Base-by-base conservation (phyloP, 2,329 filamentous ascomycete genomes). In the Thielaviopsis euricoi region DNA sequence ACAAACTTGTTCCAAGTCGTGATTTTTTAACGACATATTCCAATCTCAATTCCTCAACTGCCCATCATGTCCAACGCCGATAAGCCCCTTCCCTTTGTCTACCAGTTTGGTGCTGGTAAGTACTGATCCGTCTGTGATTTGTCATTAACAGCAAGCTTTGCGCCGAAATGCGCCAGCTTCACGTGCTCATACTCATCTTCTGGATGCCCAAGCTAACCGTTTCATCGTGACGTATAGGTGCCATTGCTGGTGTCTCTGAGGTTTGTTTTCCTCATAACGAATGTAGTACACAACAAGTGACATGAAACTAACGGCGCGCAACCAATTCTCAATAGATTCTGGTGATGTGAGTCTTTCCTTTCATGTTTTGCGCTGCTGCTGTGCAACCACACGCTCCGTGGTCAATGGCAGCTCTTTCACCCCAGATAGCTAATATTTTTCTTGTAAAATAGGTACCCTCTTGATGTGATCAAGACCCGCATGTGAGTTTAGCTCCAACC, bases 391-490 rank as follows among this genome's bases (percentile, higher is more conserved):
- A 48, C 19, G 12, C 19, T 10, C 43, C 21, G 21, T 21, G 37
- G 29, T 43, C 13, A 6, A 59, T 58, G 33, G 53, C 12, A 33
- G 29, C 29, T 33, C 7, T 10, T 33, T 10, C 9, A 10, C 3
- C 29, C 29, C n/a, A 17, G 29, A 12, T 22, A 43, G 43, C 22
- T 50, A 60, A 53, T 10, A 33, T 48, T 15, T 9, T 23, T 13
- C 40, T 49, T 62, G 53, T 62, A 53, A 60, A 55, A 60, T 70
- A 96, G 90, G 93, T 98, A 98, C 77, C 93, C 93, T 65, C 79
- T 98, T 71, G 93, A 98, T 71, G 93, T 98, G 60, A 89, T 97
- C 72, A 97, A 97, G 81, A 97, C 93, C 63, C 80, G 91, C 85
- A 86, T 95, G 87, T 93, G 81, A 79, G 84, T 71, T 63, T 62